phyloP scores from a whole-genome alignment of 768 basidiomycete species.

The Leucocoprinus leucothites region DNA sequence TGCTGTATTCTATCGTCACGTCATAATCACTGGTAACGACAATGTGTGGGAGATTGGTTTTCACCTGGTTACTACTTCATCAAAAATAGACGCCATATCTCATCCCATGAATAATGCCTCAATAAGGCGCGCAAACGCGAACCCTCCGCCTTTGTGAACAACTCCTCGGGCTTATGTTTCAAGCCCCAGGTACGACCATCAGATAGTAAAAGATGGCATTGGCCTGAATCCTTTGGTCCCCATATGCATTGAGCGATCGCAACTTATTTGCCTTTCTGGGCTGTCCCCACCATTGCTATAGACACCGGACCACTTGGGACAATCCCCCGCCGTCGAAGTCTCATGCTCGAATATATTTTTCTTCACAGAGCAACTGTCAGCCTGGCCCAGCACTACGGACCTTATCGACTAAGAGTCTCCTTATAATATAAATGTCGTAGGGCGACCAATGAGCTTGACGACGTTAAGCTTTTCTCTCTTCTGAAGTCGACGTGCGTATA shows the following conservation, averaged over 20 bases:
- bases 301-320: conserved; percentile 3
- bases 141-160: no score
- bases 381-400: conserved; percentile 11
- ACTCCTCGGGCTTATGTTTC: no score
- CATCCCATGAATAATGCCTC: background rate
- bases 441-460: conserved; percentile 2
- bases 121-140: no score
- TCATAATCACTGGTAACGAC: conserved; percentile 9
- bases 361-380: conserved; percentile 4
- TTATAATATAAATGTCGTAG: conserved; percentile 12
- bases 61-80: background rate
- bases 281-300: background rate
- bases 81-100: background rate
- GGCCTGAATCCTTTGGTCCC: no score
- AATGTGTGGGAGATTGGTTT: conserved; percentile 1
- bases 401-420: background rate
- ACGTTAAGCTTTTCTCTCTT: conserved; percentile 10
- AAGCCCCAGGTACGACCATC: no score
- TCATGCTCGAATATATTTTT: conserved; percentile 4
- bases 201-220: no score
- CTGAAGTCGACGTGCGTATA: conserved; percentile 17
- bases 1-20: background rate
- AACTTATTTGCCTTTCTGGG: conserved; percentile 1
- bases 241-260: no score
- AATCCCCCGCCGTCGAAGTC: background rate